A percentile compares a stretch with the other conserved stretches of the same genome.
Conservation (phyloP, 352 stramenopile species). For the Globisporangium spiculum region DNA sequence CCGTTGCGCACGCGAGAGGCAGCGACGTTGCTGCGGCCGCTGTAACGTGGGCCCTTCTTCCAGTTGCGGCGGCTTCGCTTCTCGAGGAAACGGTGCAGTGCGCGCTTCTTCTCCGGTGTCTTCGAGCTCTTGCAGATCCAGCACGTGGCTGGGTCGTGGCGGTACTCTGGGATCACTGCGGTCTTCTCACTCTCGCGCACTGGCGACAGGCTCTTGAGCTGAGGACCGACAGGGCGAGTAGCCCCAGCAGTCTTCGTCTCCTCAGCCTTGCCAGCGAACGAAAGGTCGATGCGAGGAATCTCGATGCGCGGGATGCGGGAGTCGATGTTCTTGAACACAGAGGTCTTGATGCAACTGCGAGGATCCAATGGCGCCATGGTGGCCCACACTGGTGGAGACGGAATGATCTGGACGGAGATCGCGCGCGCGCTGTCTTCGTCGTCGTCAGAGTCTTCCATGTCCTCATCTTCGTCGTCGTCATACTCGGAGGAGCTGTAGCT, state of each 20-base stretch:
- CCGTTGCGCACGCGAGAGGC: conserved; percentile 79
- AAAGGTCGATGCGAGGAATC: conserved; percentile 74
- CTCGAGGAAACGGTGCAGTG: conserved; percentile 77
- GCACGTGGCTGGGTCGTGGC: conserved; percentile 72
- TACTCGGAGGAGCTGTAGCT: conserved; percentile 28
- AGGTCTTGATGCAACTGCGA: conserved; percentile 69
- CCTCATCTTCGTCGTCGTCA: conserved; percentile 30
- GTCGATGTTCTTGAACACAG: conserved; percentile 78
- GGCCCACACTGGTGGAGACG: conserved; percentile 48
- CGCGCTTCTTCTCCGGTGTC: conserved; percentile 76
- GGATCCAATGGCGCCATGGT: conserved; percentile 64
- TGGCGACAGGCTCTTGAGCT: conserved; percentile 34
- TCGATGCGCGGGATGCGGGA: conserved; percentile 65
- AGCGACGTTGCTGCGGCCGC: conserved; percentile 71
- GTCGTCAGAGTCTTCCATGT: conserved; percentile 24
- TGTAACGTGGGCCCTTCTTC: conserved; percentile 82
- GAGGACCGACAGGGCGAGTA: conserved; percentile 2
- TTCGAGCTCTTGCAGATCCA: conserved; percentile 89
- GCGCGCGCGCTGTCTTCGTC: conserved; percentile 18
- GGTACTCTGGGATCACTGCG: conserved; percentile 35
- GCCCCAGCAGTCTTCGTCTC: conserved; percentile 19
- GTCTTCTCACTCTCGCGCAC: conserved; percentile 50
- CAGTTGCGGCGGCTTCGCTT: conserved; percentile 82
- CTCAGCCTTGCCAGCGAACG: conserved; percentile 27
- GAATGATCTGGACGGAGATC: conserved; percentile 39